Percentiles rank a stretch among this genome's conserved stretches.
Evolutionary conservation across 1,139 yeast species (phyloP).

Genomic region (Pichiaceae sp.): DNA sequence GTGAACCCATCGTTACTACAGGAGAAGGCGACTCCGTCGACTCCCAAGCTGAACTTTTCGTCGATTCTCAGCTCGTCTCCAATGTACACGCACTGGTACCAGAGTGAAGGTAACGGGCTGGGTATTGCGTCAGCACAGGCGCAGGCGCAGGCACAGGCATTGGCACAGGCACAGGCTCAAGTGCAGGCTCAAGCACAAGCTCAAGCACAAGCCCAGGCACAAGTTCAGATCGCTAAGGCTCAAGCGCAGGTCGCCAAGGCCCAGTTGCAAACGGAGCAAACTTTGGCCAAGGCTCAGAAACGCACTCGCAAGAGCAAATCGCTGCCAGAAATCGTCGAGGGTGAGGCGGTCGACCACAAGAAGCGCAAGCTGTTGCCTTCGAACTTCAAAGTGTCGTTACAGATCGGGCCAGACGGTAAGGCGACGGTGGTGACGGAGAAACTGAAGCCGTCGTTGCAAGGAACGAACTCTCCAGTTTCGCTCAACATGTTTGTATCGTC

Average conservation of each 20-base stretch:
- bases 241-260: not conserved
- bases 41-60: conserved; percentile 23
- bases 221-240: too few species aligned
- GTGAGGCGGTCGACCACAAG: not conserved
- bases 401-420: conserved; percentile 16
- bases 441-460: conserved; percentile 2
- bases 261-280: not conserved
- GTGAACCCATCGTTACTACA: conserved; percentile 16
- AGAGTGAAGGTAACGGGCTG: conserved; percentile 13
- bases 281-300: not conserved
- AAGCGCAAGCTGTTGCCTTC: conserved; percentile 7
- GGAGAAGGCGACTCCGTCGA: conserved; percentile 12
- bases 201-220: not conserved
- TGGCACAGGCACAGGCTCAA: not conserved
- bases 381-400: conserved; percentile 14
- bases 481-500: conserved; percentile 1
- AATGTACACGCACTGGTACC: conserved; percentile 22
- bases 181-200: not conserved
- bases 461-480: not conserved
- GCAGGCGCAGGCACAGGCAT: not conserved
- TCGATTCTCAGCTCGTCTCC: conserved; percentile 23
- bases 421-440: conserved; percentile 15
- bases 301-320: not conserved
- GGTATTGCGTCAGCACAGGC: not conserved
- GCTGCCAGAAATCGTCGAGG: not conserved